Conservation (phyloP, 441 rosid genomes). For the Geranium incanum region DNA sequence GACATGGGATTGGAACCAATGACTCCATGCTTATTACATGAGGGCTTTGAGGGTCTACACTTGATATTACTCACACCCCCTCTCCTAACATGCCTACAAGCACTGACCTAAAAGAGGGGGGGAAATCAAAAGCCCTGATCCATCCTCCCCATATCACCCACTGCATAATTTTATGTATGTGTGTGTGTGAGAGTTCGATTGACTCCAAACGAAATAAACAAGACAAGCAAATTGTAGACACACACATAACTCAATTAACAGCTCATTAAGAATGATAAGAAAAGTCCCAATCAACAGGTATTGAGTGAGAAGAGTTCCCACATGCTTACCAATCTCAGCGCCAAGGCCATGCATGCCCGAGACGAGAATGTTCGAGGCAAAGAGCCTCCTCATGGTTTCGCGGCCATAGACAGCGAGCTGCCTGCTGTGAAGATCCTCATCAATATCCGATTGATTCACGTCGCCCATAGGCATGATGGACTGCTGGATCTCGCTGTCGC, state of each 20-base stretch:
- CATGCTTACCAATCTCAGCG: constrained; percentile 64
- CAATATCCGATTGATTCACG: constrained; percentile 56
- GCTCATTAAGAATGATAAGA: background rate
- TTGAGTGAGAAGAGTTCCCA: background rate
- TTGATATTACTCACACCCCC: too few relatives aligned
- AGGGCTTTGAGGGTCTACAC: too few relatives aligned
- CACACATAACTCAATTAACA: background rate
- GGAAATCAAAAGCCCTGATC: too few relatives aligned
- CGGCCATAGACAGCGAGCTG: constrained; percentile 95
- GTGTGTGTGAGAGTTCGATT: background rate
- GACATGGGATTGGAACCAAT: too few relatives aligned
- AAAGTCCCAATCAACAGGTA: background rate
- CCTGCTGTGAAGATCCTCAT: constrained; percentile 90
- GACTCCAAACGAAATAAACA: background rate
- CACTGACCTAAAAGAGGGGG: too few relatives aligned
- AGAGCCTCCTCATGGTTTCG: constrained; percentile 82
- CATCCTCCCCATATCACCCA: too few relatives aligned
- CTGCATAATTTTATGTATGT: background rate
- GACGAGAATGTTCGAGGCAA: constrained; percentile 68
- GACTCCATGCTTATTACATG: too few relatives aligned
- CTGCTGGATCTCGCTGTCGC: constrained; percentile 18
- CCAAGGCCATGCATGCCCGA: constrained; percentile 90
- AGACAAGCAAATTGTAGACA: background rate
- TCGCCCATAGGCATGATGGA: constrained; percentile 61
- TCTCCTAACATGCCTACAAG: too few relatives aligned